Conservation (phyloP, 1,139 yeast species). For the Magnusiomyces fungicola region DNA sequence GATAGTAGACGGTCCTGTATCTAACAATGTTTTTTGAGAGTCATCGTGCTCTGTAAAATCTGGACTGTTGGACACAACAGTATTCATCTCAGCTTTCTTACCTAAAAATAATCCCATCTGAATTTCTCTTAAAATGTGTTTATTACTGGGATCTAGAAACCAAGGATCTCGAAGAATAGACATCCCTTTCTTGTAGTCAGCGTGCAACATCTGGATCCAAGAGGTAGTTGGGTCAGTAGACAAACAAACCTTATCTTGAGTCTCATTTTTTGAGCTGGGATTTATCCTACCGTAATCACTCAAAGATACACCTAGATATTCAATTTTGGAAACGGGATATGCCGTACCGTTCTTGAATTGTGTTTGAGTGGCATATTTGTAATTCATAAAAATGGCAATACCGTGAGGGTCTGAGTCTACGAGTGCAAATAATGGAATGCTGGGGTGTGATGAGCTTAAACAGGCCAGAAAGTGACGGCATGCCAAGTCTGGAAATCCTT, state of each 20-base stretch:
- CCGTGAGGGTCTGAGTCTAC: slow-evolving; percentile 70
- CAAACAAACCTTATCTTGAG: neutral
- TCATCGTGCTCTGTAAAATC: too few relatives aligned
- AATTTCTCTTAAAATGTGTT: slow-evolving; percentile 37
- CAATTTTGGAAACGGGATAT: slow-evolving; percentile 18
- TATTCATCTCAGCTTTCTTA: slow-evolving; percentile 56
- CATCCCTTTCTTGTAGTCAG: slow-evolving; percentile 36
- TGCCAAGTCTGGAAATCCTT: slow-evolving; percentile 66
- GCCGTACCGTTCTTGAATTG: slow-evolving; percentile 16
- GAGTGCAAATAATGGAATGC: slow-evolving; percentile 42
- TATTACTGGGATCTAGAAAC: slow-evolving; percentile 17
- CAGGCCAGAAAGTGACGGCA: slow-evolving; percentile 53
- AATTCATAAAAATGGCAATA: slow-evolving; percentile 46
- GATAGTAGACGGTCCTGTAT: too few relatives aligned
- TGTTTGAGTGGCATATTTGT: slow-evolving; percentile 28
- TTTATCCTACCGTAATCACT: slow-evolving; percentile 35
- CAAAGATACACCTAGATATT: slow-evolving; percentile 35
- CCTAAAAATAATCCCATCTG: slow-evolving; percentile 48
- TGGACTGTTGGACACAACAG: too few relatives aligned
- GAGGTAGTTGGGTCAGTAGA: neutral
- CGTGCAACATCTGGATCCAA: slow-evolving; percentile 32
- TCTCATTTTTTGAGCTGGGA: neutral
- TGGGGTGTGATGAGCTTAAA: slow-evolving; percentile 42
- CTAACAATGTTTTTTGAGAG: too few relatives aligned
- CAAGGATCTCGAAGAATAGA: slow-evolving; percentile 30